Evolutionary conservation across 2,329 filamentous ascomycete species (phyloP).

Genomic region (Gnomoniopsis sp.): DNA sequence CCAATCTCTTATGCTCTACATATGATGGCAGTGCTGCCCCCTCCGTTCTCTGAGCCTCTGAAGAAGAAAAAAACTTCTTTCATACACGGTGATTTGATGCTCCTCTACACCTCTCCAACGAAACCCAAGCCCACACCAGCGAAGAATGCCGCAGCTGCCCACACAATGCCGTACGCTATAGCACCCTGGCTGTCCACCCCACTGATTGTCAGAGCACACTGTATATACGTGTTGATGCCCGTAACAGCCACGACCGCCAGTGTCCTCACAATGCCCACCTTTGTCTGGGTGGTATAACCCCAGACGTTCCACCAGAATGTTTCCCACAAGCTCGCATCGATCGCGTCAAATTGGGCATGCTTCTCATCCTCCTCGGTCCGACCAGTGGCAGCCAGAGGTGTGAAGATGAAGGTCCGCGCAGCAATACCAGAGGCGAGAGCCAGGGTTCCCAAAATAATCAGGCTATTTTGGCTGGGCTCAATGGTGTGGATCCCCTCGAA

Average conservation of each 20-base stretch:
- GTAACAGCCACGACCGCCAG: slow-evolving; percentile 55
- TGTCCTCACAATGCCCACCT: slow-evolving; percentile 64
- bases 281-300: slow-evolving; percentile 62
- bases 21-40: not conserved
- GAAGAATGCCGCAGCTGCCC: slow-evolving; percentile 63
- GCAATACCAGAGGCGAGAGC: slow-evolving; percentile 62
- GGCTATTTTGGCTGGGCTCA: slow-evolving; percentile 62
- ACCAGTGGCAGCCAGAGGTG: slow-evolving; percentile 56
- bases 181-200: slow-evolving; percentile 71
- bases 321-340: slow-evolving; percentile 61
- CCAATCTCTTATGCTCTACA: not conserved
- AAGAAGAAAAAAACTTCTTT: not conserved
- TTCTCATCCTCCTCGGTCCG: slow-evolving; percentile 46
- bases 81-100: not conserved
- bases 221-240: slow-evolving; percentile 57
- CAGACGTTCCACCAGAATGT: slow-evolving; percentile 72
- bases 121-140: slow-evolving; percentile 54
- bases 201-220: slow-evolving; percentile 62
- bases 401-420: slow-evolving; percentile 74
- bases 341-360: slow-evolving; percentile 57
- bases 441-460: slow-evolving; percentile 38
- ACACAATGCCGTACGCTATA: slow-evolving; percentile 68
- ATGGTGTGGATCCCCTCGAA: slow-evolving; percentile 72
- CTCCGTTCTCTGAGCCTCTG: not conserved
- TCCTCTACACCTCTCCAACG: slow-evolving; percentile 44